Conservation (phyloP, 2,329 filamentous ascomycete species). For the Acephala macrosclerotiorum region DNA sequence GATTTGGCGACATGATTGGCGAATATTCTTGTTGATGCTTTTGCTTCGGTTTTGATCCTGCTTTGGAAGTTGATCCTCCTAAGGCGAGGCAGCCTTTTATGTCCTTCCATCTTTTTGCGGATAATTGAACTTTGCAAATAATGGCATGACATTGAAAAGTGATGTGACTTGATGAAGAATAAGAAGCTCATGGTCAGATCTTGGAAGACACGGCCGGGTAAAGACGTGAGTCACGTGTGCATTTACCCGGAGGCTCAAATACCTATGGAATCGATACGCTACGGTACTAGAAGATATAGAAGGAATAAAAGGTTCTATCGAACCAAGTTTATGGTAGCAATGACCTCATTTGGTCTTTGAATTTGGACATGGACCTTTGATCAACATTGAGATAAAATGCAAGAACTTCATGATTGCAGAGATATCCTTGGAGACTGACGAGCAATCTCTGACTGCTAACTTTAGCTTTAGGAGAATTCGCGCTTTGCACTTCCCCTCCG, state of each 20-base stretch:
- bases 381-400: too few species aligned
- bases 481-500: too few species aligned
- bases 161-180: slow-evolving; percentile 4
- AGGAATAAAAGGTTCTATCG: neutral
- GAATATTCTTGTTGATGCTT: neutral
- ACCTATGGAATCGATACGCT: neutral
- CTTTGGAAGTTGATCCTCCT: neutral
- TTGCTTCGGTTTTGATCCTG: neutral
- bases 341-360: neutral
- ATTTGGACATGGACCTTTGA: too few species aligned
- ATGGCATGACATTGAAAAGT: neutral
- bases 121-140: slow-evolving; percentile 1
- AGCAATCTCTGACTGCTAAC: too few species aligned
- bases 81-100: neutral
- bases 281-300: neutral
- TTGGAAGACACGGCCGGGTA: neutral
- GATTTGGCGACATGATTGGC: slow-evolving; percentile 9
- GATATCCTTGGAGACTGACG: too few species aligned
- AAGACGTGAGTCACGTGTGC: neutral
- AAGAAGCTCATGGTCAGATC: slow-evolving; percentile 7
- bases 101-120: neutral
- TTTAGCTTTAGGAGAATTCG: too few species aligned
- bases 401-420: too few species aligned
- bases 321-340: neutral
- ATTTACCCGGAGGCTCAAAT: slow-evolving; percentile 1